phyloP scores from a whole-genome alignment of 306 rosid species.

The Inga leiocalycina region DNA sequence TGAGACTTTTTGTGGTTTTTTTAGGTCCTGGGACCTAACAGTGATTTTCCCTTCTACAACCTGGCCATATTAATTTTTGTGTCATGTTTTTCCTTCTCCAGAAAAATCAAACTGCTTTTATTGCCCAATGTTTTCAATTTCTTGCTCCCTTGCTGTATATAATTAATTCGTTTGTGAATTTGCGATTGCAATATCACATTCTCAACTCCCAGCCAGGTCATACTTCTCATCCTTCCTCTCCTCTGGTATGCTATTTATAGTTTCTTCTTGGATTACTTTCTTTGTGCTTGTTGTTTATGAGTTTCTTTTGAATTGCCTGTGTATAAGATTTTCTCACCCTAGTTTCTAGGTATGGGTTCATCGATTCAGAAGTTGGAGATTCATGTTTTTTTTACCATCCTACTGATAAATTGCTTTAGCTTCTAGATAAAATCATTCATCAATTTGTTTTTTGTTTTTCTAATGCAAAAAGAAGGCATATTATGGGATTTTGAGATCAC shows the following conservation, averaged over 20 bases:
- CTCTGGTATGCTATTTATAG: not conserved
- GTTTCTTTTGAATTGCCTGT: not conserved
- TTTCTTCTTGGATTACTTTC: not conserved
- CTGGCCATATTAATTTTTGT: not conserved
- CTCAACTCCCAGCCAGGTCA: not conserved
- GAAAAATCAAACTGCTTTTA: not conserved
- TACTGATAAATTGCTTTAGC: not conserved
- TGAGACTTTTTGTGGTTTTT: too few species aligned
- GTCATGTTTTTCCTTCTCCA: not conserved
- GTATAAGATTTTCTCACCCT: not conserved
- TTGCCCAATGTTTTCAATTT: not conserved
- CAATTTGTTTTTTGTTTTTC: not conserved
- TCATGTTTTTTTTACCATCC: not conserved
- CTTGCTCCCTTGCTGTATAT: not conserved
- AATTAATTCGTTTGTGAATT: not conserved
- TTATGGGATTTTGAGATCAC: not conserved
- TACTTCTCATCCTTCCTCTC: not conserved
- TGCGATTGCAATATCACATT: not conserved
- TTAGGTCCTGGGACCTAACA: too few species aligned
- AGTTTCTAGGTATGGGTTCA: not conserved
- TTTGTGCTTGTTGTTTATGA: not conserved
- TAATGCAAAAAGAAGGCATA: not conserved
- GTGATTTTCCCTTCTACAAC: too few species aligned
- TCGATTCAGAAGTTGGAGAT: not conserved
- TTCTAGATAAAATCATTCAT: not conserved